These are phyloP conservation scores for Pneumocystis canis DNA, from an alignment of 1,139 yeast genomes.

Conservation along the genomic window DNA sequence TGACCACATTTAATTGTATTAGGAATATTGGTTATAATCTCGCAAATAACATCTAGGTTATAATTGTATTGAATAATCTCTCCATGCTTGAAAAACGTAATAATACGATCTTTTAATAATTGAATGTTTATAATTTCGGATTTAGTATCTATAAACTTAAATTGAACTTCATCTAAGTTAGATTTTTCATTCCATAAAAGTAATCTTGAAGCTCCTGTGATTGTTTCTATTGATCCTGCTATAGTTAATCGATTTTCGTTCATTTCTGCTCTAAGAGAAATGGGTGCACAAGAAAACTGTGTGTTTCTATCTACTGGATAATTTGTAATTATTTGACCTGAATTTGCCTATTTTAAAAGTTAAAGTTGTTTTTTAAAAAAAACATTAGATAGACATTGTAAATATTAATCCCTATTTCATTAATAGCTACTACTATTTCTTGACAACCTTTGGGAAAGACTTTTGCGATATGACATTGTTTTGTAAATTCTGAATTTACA, in stretches of 20 bases:
- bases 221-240: background rate
- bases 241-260: background rate
- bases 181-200: background rate
- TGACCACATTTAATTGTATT: background rate
- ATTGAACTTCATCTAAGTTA: background rate
- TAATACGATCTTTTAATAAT: background rate
- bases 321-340: constrained; percentile 1
- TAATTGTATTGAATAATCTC: background rate
- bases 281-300: background rate
- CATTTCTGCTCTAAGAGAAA: background rate
- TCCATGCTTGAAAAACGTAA: background rate
- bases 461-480: background rate
- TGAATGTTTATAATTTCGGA: background rate
- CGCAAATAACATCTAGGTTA: background rate
- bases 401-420: background rate
- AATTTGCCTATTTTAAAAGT: background rate
- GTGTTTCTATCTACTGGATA: background rate
- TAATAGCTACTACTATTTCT: background rate
- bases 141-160: background rate
- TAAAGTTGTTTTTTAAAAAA: background rate
- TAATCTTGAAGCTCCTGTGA: background rate
- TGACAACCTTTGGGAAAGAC: background rate
- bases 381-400: background rate
- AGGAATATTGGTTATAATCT: background rate
- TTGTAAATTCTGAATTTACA: background rate